Conservation (phyloP, 176 grass and related monocot genomes). For the Triticum urartu region DNA sequence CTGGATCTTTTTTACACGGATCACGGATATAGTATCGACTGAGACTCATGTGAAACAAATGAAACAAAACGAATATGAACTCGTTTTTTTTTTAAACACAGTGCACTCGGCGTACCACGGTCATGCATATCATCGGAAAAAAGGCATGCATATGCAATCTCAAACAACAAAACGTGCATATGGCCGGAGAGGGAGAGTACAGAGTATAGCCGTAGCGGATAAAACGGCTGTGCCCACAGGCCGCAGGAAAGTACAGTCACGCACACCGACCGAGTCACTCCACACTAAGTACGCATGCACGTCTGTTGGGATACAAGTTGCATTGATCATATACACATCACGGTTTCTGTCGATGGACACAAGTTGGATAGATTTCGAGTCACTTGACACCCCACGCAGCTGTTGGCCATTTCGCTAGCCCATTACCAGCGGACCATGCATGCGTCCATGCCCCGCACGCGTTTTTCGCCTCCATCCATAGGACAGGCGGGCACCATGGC, state of each 20-base stretch:
- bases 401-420: neutral
- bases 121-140: no score
- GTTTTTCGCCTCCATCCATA: neutral
- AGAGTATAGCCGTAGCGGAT: neutral
- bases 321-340: neutral
- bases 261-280: neutral
- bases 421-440: neutral
- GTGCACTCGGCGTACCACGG: no score
- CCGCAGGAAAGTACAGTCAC: neutral
- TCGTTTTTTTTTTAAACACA: no score
- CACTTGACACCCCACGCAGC: slow-evolving; percentile 28
- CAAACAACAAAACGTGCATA: no score
- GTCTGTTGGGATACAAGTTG: neutral
- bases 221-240: slow-evolving; percentile 8
- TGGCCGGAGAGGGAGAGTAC: neutral
- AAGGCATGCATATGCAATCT: no score
- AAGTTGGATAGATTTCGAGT: slow-evolving; percentile 17
- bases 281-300: neutral
- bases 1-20: no score
- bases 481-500: neutral
- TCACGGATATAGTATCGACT: no score
- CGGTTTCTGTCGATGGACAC: neutral
- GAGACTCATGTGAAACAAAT: no score
- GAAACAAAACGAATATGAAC: no score
- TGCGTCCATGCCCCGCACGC: neutral